phyloP scores from a whole-genome alignment of 2,329 filamentous ascomycete species.

The Neocucurbitaria cava region DNA sequence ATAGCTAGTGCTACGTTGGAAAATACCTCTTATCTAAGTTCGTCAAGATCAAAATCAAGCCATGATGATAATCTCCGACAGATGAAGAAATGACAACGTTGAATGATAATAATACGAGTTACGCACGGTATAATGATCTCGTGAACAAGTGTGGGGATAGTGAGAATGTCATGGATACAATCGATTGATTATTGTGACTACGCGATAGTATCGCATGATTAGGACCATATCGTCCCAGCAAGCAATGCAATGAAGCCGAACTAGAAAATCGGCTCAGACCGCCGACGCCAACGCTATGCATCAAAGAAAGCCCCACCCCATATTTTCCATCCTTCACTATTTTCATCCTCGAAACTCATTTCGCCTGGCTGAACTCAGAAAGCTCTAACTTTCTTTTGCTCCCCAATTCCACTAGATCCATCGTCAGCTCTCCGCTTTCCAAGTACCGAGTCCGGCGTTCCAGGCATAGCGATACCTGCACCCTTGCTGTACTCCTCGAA shows the following conservation, averaged over 20 bases:
- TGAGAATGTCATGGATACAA: background rate
- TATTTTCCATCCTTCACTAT: background rate
- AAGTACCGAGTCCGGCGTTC: constrained; percentile 46
- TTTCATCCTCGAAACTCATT: background rate
- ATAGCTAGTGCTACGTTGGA: too few relatives aligned
- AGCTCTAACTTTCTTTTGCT: constrained; percentile 43
- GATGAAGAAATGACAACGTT: too few relatives aligned
- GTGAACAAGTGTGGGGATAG: background rate
- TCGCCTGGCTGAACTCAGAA: constrained; percentile 1
- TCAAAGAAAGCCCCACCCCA: background rate
- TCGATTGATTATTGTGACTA: background rate
- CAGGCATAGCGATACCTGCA: constrained; percentile 37
- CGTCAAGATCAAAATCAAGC: too few relatives aligned
- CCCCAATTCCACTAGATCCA: constrained; percentile 19
- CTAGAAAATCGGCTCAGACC: background rate
- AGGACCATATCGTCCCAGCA: background rate
- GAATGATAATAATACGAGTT: too few relatives aligned
- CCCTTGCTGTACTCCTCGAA: constrained; percentile 68
- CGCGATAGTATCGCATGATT: background rate
- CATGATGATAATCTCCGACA: too few relatives aligned
- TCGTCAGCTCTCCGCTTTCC: constrained; percentile 47
- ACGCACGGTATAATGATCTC: too few relatives aligned
- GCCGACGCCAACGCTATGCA: constrained; percentile 24
- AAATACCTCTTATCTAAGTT: too few relatives aligned
- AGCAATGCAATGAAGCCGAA: background rate